Evolutionary conservation across 2,329 filamentous ascomycete species (phyloP).

Genomic region (Rutstroemia sp.): DNA sequence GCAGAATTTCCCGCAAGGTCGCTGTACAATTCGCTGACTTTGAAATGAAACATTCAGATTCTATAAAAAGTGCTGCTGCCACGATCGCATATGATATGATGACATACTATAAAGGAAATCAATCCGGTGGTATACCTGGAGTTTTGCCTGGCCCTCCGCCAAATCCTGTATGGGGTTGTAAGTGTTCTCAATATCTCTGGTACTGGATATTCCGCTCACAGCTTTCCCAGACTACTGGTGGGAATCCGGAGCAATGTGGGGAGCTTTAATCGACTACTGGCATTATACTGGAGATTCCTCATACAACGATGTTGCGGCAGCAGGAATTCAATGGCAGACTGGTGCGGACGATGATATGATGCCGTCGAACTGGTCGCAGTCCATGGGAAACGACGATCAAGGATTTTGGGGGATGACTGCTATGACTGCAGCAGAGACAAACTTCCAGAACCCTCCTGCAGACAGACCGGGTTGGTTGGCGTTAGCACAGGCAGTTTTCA

Average conservation of each 20-base stretch:
- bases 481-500: slow-evolving; percentile 71
- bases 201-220: not conserved
- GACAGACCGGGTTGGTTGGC: slow-evolving; percentile 68
- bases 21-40: not conserved
- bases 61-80: slow-evolving; percentile 27
- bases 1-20: not conserved
- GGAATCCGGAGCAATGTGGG: slow-evolving; percentile 56
- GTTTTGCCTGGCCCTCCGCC: slow-evolving; percentile 40
- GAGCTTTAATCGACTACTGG: slow-evolving; percentile 54
- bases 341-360: slow-evolving; percentile 50
- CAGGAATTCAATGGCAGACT: slow-evolving; percentile 52
- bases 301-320: slow-evolving; percentile 46
- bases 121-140: slow-evolving; percentile 38
- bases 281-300: slow-evolving; percentile 50
- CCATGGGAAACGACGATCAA: slow-evolving; percentile 32
- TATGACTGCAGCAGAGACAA: slow-evolving; percentile 70
- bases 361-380: slow-evolving; percentile 38
- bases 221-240: slow-evolving; percentile 44
- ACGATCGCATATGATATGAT: slow-evolving; percentile 31
- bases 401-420: slow-evolving; percentile 80
- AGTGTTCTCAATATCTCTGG: slow-evolving; percentile 13
- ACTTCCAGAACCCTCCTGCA: slow-evolving; percentile 59
- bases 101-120: slow-evolving; percentile 35
- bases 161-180: slow-evolving; percentile 26
- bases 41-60: slow-evolving; percentile 30